Evolutionary conservation across 805 yeast species (phyloP).

Genomic region (Myxozyma geophila): DNA sequence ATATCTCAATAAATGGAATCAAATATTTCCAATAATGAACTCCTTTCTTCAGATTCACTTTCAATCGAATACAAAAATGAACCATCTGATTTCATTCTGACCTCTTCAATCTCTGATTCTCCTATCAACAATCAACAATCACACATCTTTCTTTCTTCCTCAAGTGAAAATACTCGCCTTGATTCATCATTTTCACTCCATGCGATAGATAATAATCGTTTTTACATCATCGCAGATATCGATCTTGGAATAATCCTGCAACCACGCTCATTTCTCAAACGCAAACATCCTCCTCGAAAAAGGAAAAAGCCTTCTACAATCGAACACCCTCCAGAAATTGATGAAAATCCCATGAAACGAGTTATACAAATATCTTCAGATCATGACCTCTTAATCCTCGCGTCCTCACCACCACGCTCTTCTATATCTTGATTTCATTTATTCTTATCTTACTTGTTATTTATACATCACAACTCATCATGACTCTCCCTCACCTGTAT

Average conservation of each 20-base stretch:
- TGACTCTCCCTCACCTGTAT: conserved; percentile 7
- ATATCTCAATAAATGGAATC: too few relatives aligned
- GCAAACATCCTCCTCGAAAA: neutral
- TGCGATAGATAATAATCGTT: neutral
- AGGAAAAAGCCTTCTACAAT: neutral
- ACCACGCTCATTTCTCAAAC: neutral
- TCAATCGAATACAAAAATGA: too few relatives aligned
- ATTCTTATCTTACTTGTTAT: too few relatives aligned
- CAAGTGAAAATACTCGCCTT: neutral
- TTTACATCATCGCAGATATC: neutral
- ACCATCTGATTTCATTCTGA: too few relatives aligned
- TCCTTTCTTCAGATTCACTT: too few relatives aligned
- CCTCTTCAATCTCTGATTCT: too few relatives aligned
- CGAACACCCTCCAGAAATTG: neutral
- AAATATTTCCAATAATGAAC: too few relatives aligned
- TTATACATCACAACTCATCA: conserved; percentile 12
- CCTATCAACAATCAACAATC: too few relatives aligned
- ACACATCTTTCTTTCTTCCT: neutral
- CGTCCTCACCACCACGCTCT: neutral
- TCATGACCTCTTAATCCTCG: neutral
- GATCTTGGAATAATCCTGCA: neutral
- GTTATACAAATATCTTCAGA: neutral
- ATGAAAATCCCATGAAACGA: neutral
- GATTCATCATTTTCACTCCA: neutral
- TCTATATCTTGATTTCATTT: too few relatives aligned